Base-by-base conservation (phyloP, 1,284 basidiomycete species). In the Phlebopus sp. region DNA sequence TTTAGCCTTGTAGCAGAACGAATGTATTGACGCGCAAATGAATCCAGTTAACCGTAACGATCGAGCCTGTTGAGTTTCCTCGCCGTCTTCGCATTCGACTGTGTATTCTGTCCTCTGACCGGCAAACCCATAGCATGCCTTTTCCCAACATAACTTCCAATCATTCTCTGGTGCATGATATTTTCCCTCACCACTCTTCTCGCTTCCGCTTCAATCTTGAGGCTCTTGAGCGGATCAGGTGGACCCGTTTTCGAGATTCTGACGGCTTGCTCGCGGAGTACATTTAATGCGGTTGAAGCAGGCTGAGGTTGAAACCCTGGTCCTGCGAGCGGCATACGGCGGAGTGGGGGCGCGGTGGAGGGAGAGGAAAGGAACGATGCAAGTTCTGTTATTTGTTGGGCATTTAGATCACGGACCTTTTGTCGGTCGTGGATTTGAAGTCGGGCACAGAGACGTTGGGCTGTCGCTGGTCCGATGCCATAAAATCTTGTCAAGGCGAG, bases 321-420 rank as follows among this genome's bases (percentile, higher is more conserved):
- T 5, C 70, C 54, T 1, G 88, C 88, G 36, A 89, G 77, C 11
- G 82, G 84, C 55, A 78, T 78, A 45, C 73, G 79, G 36, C 78
- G 81, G 25, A 79, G 74, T 18, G 79, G 77, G 10, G 78, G 73
- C 13, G 84, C 78, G 19, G 86, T 87, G 21, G 78, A 71, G 0
- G 92, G 92, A 0, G 91, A 90, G 1, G 91, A 92, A 11, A 96
- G 82, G 69, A 93, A 92, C 10, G 93, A 90, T 9, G 91, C 86
- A 14, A 96, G 78, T 31, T 84, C 77, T 13, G 90, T 94, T 48
- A 92, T 75, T 75, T 96, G 92, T 23, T 78, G 73, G 21, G 90
- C 83, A 10, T 86, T 83, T 21, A 96, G 74, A 60, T 90, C 79
- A 43, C 78, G 78, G 51, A 96, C 79, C 65, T 81, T 84, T 68